A percentile compares a stretch with the other conserved stretches of the same genome.
Evolutionary conservation across 345 rosid genomes (phyloP).

Genomic region (Brassica rapa): DNA sequence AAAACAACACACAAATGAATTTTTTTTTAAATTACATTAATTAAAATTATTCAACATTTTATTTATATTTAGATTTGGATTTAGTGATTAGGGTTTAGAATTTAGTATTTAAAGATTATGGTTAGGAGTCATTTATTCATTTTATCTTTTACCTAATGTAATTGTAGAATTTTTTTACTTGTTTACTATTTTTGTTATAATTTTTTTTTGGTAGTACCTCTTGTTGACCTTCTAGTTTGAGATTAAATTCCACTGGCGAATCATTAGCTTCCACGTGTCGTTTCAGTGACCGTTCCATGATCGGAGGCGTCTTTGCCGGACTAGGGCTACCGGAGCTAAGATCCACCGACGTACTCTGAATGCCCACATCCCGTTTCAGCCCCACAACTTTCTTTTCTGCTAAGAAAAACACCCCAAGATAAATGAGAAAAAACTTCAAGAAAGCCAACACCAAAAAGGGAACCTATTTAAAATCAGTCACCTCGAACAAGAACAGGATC

Average conservation of each 20-base stretch:
- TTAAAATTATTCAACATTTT: no score
- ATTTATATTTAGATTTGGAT: no score
- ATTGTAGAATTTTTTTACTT: neutral
- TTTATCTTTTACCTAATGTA: no score
- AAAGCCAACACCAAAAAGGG: neutral
- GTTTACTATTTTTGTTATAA: neutral
- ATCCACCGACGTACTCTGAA: slow-evolving; percentile 70
- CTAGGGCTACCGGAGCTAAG: slow-evolving; percentile 61
- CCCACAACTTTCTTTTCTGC: slow-evolving; percentile 59
- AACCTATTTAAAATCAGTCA: neutral
- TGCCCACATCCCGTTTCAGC: slow-evolving; percentile 74
- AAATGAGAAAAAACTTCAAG: neutral
- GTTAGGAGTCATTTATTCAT: neutral
- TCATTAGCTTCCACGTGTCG: slow-evolving; percentile 55
- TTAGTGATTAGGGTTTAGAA: neutral
- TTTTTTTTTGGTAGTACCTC: slow-evolving; percentile 38
- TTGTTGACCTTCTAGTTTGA: slow-evolving; percentile 45
- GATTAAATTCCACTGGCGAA: slow-evolving; percentile 42
- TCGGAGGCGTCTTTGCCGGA: slow-evolving; percentile 80
- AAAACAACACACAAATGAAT: no score
- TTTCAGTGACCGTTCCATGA: slow-evolving; percentile 52
- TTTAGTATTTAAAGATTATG: no score
- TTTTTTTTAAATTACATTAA: no score
- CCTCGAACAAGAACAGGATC: slow-evolving; percentile 33
- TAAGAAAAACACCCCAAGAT: slow-evolving; percentile 12